phyloP scores from a whole-genome alignment of 768 basidiomycete genomes.

The Tricholomella constricta region DNA sequence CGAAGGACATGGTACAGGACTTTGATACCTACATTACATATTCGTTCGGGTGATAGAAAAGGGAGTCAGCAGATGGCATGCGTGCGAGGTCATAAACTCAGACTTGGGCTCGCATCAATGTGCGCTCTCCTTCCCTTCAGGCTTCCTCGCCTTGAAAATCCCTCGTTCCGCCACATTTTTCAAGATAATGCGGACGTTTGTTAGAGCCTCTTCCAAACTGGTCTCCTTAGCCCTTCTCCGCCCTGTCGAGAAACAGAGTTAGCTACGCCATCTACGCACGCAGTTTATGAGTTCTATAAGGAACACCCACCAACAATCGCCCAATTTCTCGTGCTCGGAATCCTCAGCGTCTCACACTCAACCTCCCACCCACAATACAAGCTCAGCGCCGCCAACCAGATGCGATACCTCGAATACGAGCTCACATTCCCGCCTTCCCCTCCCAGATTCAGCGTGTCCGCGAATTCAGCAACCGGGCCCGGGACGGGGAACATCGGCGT shows the following conservation, averaged over 20 bases:
- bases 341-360: slow-evolving; percentile 84
- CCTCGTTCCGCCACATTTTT: slow-evolving; percentile 59
- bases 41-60: too few relatives aligned
- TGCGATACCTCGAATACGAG: slow-evolving; percentile 81
- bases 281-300: not conserved
- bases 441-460: slow-evolving; percentile 56
- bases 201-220: slow-evolving; percentile 30
- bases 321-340: slow-evolving; percentile 95
- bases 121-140: slow-evolving; percentile 60
- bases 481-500: slow-evolving; percentile 32
- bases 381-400: slow-evolving; percentile 81
- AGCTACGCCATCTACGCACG: not conserved
- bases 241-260: not conserved
- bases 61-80: too few relatives aligned
- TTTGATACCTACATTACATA: too few relatives aligned
- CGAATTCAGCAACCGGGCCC: slow-evolving; percentile 20
- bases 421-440: slow-evolving; percentile 61
- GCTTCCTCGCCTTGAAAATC: slow-evolving; percentile 68
- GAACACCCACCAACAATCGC: slow-evolving; percentile 72
- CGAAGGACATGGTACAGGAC: too few relatives aligned
- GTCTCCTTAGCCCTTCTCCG: slow-evolving; percentile 32
- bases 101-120: slow-evolving; percentile 17
- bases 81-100: too few relatives aligned
- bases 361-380: slow-evolving; percentile 81
- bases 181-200: slow-evolving; percentile 56